Evolutionary conservation across 2,329 filamentous ascomycete species (phyloP).

Genomic region (Neonectria coccinea): DNA sequence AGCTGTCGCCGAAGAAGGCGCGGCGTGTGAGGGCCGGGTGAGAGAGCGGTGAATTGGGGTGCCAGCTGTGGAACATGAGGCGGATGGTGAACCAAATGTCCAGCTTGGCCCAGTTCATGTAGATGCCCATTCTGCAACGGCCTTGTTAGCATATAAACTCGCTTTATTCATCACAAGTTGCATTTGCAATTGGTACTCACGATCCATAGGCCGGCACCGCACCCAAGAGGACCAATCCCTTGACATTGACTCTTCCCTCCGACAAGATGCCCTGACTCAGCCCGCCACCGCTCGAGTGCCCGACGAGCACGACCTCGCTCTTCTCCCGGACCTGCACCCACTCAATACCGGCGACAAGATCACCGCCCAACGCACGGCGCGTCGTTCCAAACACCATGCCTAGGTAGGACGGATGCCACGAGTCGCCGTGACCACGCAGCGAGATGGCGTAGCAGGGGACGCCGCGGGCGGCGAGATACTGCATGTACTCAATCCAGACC

Average conservation of each 20-base stretch:
- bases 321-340: constrained; percentile 49
- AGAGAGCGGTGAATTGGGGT: constrained; percentile 64
- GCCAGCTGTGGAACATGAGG: constrained; percentile 59
- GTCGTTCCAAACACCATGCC: constrained; percentile 61
- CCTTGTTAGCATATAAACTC: constrained; percentile 1
- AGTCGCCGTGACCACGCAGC: constrained; percentile 64
- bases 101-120: constrained; percentile 58
- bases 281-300: constrained; percentile 65
- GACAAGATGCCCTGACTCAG: constrained; percentile 62
- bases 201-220: constrained; percentile 59
- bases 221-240: constrained; percentile 59
- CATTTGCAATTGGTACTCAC: constrained; percentile 31
- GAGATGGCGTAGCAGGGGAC: constrained; percentile 65
- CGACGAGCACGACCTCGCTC: constrained; percentile 57
- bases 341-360: constrained; percentile 57
- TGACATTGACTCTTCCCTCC: constrained; percentile 53
- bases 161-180: neutral
- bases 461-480: constrained; percentile 57
- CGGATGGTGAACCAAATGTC: constrained; percentile 63
- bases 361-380: constrained; percentile 55
- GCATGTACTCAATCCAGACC: constrained; percentile 65
- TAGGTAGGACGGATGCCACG: constrained; percentile 62
- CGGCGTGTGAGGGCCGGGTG: constrained; percentile 60
- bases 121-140: constrained; percentile 56
- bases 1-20: constrained; percentile 63